Evolutionary conservation across 495 filamentous ascomycete genomes (phyloP), one percentile per base, ranked within the genome.

Genomic region (Penicillium chermesinum): DNA sequence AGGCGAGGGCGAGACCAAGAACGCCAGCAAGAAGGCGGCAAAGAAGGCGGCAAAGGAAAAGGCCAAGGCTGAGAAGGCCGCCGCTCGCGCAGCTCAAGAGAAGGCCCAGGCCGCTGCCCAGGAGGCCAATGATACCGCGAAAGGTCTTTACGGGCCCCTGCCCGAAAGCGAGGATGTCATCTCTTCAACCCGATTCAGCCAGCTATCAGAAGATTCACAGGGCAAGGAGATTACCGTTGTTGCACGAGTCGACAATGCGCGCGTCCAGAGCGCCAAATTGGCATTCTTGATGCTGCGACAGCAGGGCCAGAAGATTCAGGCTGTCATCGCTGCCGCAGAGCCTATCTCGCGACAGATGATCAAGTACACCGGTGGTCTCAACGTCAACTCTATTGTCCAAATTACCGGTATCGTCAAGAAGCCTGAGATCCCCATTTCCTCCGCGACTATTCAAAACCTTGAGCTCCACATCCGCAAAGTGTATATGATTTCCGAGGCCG

Each of bases 251-350:
- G 89, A 96, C 64, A 95, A 93, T 70, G 72, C 86, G 16, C 77
- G 91, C 53, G 84, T 86, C 50, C 88, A 96, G 72, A 87, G 88
- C 54, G 86, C 89, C 50, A 94, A 96, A 70, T 82, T 96, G 74
- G 86, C 82, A 46, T 96, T 97, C 71, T 77, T 96, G 59, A 88
- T 93, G 66, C 78, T 97, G 45, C 77, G 90, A 46, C 85, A 95
- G 72, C 84, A 87, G 61, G 81, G 83, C 40, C 80, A 82, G 60
- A 84, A 88, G 19, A 82, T 96, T 14, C 91, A 96, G 73, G 90
- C 82, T 43, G 80, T 86, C 30, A 75, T 87, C 55, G 73, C 83
- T 44, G 80, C 83, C 17, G 72, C 61, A 34, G 57, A 72, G 48
- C 69, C 73, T 52, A 74, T 79, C 48, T 76, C 81, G 19, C 58